Base-by-base conservation (phyloP, 495 filamentous ascomycete genomes). In the Penicillium diatomitis region DNA sequence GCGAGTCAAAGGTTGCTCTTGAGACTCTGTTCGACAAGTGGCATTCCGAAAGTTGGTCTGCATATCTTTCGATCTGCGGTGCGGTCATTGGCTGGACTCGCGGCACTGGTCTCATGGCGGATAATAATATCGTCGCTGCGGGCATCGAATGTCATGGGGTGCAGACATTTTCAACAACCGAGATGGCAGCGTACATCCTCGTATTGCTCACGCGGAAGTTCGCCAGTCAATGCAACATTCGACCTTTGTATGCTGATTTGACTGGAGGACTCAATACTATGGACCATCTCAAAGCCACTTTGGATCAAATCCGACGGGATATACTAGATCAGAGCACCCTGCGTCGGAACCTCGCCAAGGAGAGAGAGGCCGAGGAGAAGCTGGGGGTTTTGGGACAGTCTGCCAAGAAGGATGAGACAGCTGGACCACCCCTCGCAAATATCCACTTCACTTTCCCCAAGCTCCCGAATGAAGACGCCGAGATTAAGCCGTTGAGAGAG, bases 81-180 rank as follows among this genome's bases (percentile, higher is more conserved):
- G 92, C 92, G 46, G 87, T 98, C 65, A 98, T 98, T 65, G 91
- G 92, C 52, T 98, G 92, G 92, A 98, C 92, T 52, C 90, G 92
- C 69, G 92, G 92, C 41, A 98, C 92, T 46, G 92, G 92, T 55
- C 77, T 98, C 52, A 98, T 98, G 92, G 85, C 84, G 58, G 90
- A 87, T 55, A 98, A 98, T 75, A 98, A 98, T 65, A 82, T 95
- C 61, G 89, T 96, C 47, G 92, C 92, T 5, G 90, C 96, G 66
- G 94, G 91, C 41, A 85, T 98, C 45, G 92, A 98, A 71, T 85
- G 84, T 52, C 90, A 90, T 58, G 92, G 92, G 59, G 92, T 97
- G n/a, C 87, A 92, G 51, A 98, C 92, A 3, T 98, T 98, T 73
- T 96, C 90, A 10, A 92, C 96, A 71, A 88, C 92, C 57, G 92